Conservation (phyloP, 768 basidiomycete genomes). For the Russula sp. region DNA sequence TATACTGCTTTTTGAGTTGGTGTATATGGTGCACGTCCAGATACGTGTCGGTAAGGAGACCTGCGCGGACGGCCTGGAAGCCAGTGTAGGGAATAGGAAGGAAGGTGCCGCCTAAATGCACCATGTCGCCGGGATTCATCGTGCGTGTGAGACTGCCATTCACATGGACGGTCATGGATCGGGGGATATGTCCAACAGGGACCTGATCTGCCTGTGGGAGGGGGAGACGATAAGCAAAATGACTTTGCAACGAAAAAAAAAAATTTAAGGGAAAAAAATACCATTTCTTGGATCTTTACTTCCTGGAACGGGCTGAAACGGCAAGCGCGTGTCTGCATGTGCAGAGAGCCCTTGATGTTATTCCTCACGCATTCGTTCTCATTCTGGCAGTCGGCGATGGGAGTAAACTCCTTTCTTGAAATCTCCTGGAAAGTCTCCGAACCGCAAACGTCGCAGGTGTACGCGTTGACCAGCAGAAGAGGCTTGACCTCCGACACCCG, state of each 20-base stretch:
- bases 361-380: slow-evolving; percentile 83
- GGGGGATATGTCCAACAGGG: slow-evolving; percentile 97
- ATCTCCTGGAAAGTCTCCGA: slow-evolving; percentile 99
- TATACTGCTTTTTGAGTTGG: slow-evolving; percentile 97
- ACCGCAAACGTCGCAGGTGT: slow-evolving; percentile 97
- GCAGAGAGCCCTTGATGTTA: slow-evolving; percentile 80
- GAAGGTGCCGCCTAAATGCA: slow-evolving; percentile 94
- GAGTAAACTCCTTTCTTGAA: slow-evolving; percentile 84
- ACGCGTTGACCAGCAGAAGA: slow-evolving; percentile 93
- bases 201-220: slow-evolving; percentile 89
- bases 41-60: slow-evolving; percentile 95
- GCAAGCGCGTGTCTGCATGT: slow-evolving; percentile 98
- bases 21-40: slow-evolving; percentile 87
- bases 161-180: slow-evolving; percentile 96
- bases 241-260: background rate
- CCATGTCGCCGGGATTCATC: slow-evolving; percentile 94
- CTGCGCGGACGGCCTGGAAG: slow-evolving; percentile 94
- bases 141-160: slow-evolving; percentile 84
- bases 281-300: slow-evolving; percentile 99
- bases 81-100: slow-evolving; percentile 97
- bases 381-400: slow-evolving; percentile 86
- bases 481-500: slow-evolving; percentile 99
- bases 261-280: slow-evolving; percentile 37
- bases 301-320: slow-evolving; percentile 98
- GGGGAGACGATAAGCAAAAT: slow-evolving; percentile 16